phyloP scores from a whole-genome alignment of 345 rosid genomes.

The Anacardium occidentale region DNA sequence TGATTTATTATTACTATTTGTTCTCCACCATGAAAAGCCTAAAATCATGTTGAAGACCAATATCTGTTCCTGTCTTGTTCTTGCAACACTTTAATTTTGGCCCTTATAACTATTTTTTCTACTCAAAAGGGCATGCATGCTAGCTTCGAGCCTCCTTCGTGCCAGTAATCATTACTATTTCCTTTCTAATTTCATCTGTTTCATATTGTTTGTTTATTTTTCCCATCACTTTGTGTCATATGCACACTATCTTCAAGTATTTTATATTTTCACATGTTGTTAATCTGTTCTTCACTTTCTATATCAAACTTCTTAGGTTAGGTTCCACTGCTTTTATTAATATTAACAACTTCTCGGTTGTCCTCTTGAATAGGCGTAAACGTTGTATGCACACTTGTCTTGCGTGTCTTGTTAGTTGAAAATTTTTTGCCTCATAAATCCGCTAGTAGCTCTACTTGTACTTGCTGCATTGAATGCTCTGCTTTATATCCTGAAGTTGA shows the following conservation, averaged over 20 bases:
- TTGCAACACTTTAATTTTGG: conserved; percentile 20
- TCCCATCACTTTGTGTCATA: conserved; percentile 13
- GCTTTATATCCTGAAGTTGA: neutral
- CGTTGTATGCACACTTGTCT: neutral
- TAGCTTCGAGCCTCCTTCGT: conserved; percentile 24
- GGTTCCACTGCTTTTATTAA: conserved; percentile 32
- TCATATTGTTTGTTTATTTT: conserved; percentile 22
- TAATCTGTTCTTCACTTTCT: conserved; percentile 18
- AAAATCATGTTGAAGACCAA: conserved; percentile 12
- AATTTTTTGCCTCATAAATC: conserved; percentile 2
- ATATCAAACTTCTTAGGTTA: conserved; percentile 26
- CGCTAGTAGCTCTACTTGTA: conserved; percentile 1
- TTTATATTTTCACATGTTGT: conserved; percentile 27
- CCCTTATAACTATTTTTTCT: conserved; percentile 20
- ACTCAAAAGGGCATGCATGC: conserved; percentile 28
- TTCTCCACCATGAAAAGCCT: conserved; percentile 26
- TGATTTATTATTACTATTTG: neutral
- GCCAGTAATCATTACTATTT: conserved; percentile 34
- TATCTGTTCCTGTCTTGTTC: conserved; percentile 24
- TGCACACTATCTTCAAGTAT: neutral
- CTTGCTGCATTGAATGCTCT: neutral
- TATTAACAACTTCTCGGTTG: conserved; percentile 9
- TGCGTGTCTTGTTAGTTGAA: conserved; percentile 14
- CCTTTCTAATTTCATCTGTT: conserved; percentile 24
- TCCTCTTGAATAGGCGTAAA: conserved; percentile 4